Base-by-base conservation (phyloP, 352 stramenopile species). In the Pythium volutum region DNA sequence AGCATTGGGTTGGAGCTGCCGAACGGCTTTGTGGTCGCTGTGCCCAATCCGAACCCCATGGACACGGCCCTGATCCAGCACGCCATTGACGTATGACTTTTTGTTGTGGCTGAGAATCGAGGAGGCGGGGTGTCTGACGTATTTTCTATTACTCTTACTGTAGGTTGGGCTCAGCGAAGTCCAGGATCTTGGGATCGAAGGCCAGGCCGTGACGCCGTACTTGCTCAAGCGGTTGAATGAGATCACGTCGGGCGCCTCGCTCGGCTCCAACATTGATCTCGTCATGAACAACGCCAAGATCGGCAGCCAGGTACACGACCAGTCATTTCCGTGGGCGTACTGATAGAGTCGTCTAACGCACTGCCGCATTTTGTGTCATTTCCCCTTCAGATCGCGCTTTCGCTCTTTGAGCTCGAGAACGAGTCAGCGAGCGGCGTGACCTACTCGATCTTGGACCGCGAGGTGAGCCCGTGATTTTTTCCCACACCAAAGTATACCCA, bases 271-370 rank as follows among this genome's bases (percentile, higher is more conserved):
- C 78, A 98, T 99, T 49, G 85, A 96, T 16, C 76, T 99, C 20
- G 96, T 99, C 18, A 93, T 96, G 66, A 95, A 97, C 72, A 99
- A 99, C 74, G 97, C 97, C 14, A 76, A 74, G 39, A 75, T 99
- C 26, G 97, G 96, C 43, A 96, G 96, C 25, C 81, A 98, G 68
- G 96, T 99, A 62, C 18, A 42, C 10, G 10, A 42, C 39, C 15
- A 12, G 15, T 46, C 20, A 23, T n/a, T 5, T 23, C 10, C 15
- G 39, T 46, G 39, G 15, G 39, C 4, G 5, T n/a, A n/a, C n/a
- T n/a, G n/a, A n/a, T n/a, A n/a, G n/a, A n/a, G n/a, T n/a, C n/a
- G n/a, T n/a, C n/a, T n/a, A n/a, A n/a, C n/a, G n/a, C n/a, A n/a
- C n/a, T n/a, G n/a, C n/a, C n/a, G n/a, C n/a, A n/a, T n/a, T n/a